These are phyloP conservation scores for Plasmodium malariae DNA, from an alignment of 169 alveolate genomes.

Conservation along the genomic window DNA sequence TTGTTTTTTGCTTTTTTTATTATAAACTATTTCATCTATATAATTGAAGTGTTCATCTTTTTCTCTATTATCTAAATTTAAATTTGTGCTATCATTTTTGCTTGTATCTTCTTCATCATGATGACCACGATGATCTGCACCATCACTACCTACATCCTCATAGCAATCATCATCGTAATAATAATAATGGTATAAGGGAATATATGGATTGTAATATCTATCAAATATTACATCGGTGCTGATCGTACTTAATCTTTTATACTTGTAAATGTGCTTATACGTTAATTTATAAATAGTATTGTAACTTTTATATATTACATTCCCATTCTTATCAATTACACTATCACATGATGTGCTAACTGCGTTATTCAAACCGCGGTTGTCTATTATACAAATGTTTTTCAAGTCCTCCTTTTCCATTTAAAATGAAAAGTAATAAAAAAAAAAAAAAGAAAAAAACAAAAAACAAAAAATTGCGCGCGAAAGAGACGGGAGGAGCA, in stretches of 20 bases:
- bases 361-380: conserved; percentile 15
- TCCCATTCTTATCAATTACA: conserved; percentile 61
- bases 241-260: conserved; percentile 41
- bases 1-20: conserved; percentile 27
- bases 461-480: background rate
- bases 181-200: conserved; percentile 65
- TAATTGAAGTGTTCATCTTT: background rate
- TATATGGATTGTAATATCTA: conserved; percentile 23
- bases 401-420: conserved; percentile 38
- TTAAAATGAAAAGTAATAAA: background rate
- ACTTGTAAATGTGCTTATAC: conserved; percentile 42
- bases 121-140: background rate
- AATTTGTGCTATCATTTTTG: background rate
- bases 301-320: conserved; percentile 51
- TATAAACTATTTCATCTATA: conserved; percentile 29
- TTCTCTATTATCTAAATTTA: background rate
- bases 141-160: background rate
- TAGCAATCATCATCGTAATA: conserved; percentile 6
- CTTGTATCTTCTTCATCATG: background rate
- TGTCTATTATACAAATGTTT: conserved; percentile 24
- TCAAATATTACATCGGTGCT: conserved; percentile 64
- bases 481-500: background rate
- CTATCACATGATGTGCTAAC: conserved; percentile 39
- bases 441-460: background rate
- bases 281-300: conserved; percentile 46